Base-by-base conservation (phyloP, 2,329 filamentous ascomycete genomes). In the Exophiala sp. region DNA sequence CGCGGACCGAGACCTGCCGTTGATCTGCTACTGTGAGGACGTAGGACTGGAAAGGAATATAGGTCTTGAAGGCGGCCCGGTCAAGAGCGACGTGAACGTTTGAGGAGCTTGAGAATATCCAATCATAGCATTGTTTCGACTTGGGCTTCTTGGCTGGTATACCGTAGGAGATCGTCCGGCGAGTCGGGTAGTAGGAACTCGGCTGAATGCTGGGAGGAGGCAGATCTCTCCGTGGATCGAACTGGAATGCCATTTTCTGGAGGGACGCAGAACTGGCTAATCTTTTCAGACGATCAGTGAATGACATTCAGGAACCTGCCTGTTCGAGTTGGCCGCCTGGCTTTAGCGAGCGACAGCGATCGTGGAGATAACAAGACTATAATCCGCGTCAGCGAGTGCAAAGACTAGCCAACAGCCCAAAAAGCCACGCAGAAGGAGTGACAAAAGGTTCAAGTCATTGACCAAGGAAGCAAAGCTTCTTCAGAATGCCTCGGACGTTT, bases 31-130 rank as follows among this genome's bases (percentile, higher is more conserved):
- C 45, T 14, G 59, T 57, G 49, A 60, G 50, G 27, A 60, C 58
- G 37, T 62, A 58, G 19, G 59, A 57, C 24, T 55, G 44, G 40
- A 65, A 59, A 2, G 61, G 48, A 2, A 56, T 58, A 52, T 68
- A 68, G 29, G 56, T 60, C 5, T 57, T 62, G 60, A 68, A 68
- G 8, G 56, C 50, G 30, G 60, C 57, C 29, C 56, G 56, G 46
- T 68, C 64, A 45, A 64, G 60, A 24, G 65, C 66, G 45, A 68
- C 62, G 52, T 67, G 65, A 42, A 58, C 56, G 51, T 66, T 65
- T 16, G 58, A 59, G 19, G 56, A 56, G 19, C 51, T 58, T 3
- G 58, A 59, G 39, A 61, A 59, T 35, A 62, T 61, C 60, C 59
- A 62, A 30, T 62, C 60, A 41, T 58, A 54, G 39, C 59, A 62